Conservation (phyloP, 2,329 filamentous ascomycete genomes). For the Xylaria sp. region DNA sequence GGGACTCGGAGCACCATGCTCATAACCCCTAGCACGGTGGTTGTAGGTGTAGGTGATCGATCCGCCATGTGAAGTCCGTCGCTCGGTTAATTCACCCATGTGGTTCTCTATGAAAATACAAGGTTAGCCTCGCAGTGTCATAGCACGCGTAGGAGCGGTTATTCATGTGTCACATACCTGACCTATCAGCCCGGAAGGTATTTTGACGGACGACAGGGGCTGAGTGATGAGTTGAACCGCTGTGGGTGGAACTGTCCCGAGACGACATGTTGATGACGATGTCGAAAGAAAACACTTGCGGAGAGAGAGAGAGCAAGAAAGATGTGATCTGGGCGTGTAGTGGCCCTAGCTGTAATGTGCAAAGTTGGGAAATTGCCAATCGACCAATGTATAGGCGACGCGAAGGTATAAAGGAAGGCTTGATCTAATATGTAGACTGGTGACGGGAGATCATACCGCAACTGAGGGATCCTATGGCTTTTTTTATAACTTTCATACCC, state of each 20-base stretch:
- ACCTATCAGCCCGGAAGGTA: constrained; percentile 23
- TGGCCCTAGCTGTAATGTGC: background rate
- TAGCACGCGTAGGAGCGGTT: background rate
- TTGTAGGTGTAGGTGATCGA: constrained; percentile 17
- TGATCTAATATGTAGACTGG: constrained; percentile 8
- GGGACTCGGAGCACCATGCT: constrained; percentile 24
- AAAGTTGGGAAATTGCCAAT: constrained; percentile 14
- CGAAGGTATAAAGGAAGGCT: background rate
- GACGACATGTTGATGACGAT: constrained; percentile 27
- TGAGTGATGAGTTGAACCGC: background rate
- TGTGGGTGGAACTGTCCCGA: constrained; percentile 1
- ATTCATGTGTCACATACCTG: constrained; percentile 18
- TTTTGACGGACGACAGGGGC: constrained; percentile 3
- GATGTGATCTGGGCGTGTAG: background rate
- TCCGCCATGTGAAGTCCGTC: background rate
- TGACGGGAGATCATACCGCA: background rate
- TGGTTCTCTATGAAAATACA: constrained; percentile 23
- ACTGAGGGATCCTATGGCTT: constrained; percentile 10
- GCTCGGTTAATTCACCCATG: background rate
- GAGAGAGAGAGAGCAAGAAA: background rate
- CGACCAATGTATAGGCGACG: background rate
- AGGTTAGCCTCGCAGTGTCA: constrained; percentile 10
- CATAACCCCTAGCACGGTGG: constrained; percentile 29
- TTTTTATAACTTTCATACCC: background rate
- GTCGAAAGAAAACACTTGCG: background rate